Evolutionary conservation across 495 filamentous ascomycete genomes (phyloP).

Genomic region (Xeromyces bisporus): DNA sequence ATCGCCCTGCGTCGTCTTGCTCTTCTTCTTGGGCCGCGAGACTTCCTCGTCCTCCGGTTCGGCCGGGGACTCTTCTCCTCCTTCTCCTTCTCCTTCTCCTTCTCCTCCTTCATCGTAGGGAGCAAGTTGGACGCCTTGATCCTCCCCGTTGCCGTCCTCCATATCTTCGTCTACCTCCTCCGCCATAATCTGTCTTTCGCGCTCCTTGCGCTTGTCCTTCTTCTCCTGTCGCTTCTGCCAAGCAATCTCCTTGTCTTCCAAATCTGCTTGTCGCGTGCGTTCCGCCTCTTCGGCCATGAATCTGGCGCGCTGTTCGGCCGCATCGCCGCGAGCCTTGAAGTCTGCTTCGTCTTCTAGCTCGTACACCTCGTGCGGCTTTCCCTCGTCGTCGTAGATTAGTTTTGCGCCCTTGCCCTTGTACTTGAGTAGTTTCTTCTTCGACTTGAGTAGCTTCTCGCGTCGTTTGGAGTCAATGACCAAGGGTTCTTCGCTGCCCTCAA

Average conservation of each 20-base stretch:
- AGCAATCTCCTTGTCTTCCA: slow-evolving; percentile 61
- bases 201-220: slow-evolving; percentile 66
- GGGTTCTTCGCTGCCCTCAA: slow-evolving; percentile 43
- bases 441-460: slow-evolving; percentile 77
- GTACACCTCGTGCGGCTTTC: slow-evolving; percentile 66
- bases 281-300: slow-evolving; percentile 61
- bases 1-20: slow-evolving; percentile 22
- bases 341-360: slow-evolving; percentile 68
- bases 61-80: slow-evolving; percentile 21
- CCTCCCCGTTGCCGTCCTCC: slow-evolving; percentile 22
- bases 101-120: slow-evolving; percentile 21
- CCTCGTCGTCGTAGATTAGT: slow-evolving; percentile 84
- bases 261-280: slow-evolving; percentile 60
- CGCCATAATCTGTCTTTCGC: slow-evolving; percentile 36
- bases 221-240: slow-evolving; percentile 73
- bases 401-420: slow-evolving; percentile 71
- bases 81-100: slow-evolving; percentile 19
- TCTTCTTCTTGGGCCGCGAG: slow-evolving; percentile 25
- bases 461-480: slow-evolving; percentile 83
- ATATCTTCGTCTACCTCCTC: slow-evolving; percentile 21
- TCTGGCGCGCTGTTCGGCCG: slow-evolving; percentile 51
- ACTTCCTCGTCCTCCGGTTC: slow-evolving; percentile 21
- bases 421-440: slow-evolving; percentile 84
- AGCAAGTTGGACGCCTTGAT: slow-evolving; percentile 25
- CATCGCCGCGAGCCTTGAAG: slow-evolving; percentile 57